A percentile compares a stretch with the other conserved stretches of the same genome.
phyloP scores from a whole-genome alignment of 371 early-diverging fungal species.

The Rhizopus stolonifer region DNA sequence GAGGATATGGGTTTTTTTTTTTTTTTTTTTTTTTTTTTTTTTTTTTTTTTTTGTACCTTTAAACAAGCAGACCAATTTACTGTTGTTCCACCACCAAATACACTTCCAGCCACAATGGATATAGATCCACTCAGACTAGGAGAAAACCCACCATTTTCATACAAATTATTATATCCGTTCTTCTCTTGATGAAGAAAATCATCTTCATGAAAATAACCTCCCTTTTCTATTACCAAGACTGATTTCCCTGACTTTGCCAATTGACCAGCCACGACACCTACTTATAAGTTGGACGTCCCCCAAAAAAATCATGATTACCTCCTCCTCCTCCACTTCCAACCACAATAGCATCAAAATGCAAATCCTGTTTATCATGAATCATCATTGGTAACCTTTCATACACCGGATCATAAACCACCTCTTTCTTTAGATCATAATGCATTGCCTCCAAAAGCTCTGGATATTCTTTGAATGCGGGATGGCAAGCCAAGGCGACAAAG shows the following conservation, averaged over 20 bases:
- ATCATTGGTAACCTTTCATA: conserved; percentile 14
- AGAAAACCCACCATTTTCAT: conserved; percentile 38
- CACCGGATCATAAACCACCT: conserved; percentile 18
- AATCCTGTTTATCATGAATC: not conserved
- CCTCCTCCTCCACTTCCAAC: conserved; percentile 76
- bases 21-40: not conserved
- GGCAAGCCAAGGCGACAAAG: conserved; percentile 26
- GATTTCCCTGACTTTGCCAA: conserved; percentile 60
- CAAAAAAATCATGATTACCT: conserved; percentile 22
- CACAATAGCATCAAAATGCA: conserved; percentile 58
- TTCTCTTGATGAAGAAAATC: conserved; percentile 50
- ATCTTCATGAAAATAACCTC: conserved; percentile 49
- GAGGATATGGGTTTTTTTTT: not conserved
- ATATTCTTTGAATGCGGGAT: conserved; percentile 24
- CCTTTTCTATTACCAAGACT: conserved; percentile 73
- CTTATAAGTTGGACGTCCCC: not conserved
- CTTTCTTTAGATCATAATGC: conserved; percentile 17
- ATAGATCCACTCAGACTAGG: conserved; percentile 40
- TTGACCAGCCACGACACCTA: conserved; percentile 62
- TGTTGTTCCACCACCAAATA: conserved; percentile 69
- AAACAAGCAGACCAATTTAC: conserved; percentile 63
- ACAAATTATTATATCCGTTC: conserved; percentile 41
- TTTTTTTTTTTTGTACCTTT: conserved; percentile 33
- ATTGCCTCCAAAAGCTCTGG: conserved; percentile 7
- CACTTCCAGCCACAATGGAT: conserved; percentile 42